Percentiles rank a stretch among this genome's conserved stretches.
Evolutionary conservation across 345 rosid species (phyloP).

Genomic region (Leavenworthia alabamica): DNA sequence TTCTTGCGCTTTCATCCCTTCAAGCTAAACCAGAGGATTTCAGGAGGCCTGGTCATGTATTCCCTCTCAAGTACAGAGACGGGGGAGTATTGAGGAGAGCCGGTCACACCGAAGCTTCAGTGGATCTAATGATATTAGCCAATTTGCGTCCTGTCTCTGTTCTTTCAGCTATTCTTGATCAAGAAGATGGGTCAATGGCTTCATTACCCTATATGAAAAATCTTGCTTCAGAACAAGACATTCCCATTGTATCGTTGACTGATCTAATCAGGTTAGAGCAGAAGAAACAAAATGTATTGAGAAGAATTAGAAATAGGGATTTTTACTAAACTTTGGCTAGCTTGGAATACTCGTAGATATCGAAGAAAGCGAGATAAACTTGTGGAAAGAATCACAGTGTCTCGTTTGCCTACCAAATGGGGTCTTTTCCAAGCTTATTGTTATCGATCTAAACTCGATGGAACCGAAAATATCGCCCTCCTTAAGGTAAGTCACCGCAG

Average conservation of each 20-base stretch:
- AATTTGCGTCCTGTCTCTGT: constrained; percentile 60
- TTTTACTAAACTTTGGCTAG: background rate
- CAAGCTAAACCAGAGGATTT: constrained; percentile 59
- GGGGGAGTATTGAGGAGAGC: constrained; percentile 89
- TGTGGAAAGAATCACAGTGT: constrained; percentile 57
- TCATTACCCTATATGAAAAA: constrained; percentile 42
- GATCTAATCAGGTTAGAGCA: constrained; percentile 62
- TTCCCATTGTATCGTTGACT: constrained; percentile 65
- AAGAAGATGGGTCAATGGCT: constrained; percentile 65
- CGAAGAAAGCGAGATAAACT: constrained; percentile 74
- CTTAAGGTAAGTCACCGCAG: constrained; percentile 48
- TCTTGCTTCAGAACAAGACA: constrained; percentile 45
- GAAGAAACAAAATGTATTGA: background rate
- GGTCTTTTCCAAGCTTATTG: constrained; percentile 68
- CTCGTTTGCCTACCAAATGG: constrained; percentile 76
- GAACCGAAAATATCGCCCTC: constrained; percentile 66
- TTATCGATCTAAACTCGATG: constrained; percentile 68
- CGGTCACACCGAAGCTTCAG: constrained; percentile 85
- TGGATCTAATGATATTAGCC: constrained; percentile 58
- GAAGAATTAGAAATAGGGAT: background rate
- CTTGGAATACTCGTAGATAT: constrained; percentile 37
- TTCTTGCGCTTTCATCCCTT: constrained; percentile 56
- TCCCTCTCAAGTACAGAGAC: constrained; percentile 73
- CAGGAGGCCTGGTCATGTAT: constrained; percentile 86
- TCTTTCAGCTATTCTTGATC: constrained; percentile 63